Evolutionary conservation across 1,284 basidiomycete species (phyloP), one percentile per base, ranked within the genome.

Genomic region (Inonotus obliquus): DNA sequence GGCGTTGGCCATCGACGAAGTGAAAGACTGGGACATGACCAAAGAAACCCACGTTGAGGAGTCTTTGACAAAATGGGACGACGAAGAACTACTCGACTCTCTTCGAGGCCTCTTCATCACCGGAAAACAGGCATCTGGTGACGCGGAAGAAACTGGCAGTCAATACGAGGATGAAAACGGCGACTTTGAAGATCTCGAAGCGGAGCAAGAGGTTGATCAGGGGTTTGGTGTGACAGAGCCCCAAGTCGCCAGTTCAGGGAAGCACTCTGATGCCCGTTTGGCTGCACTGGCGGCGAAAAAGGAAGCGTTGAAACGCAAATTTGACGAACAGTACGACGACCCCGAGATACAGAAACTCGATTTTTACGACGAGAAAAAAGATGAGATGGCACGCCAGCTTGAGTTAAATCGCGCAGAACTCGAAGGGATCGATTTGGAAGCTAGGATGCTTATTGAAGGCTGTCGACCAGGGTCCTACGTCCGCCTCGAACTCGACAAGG

Each of bases 311-410:
- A 98, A 98, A 74, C 87, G 89, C 66, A 96, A 96, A 72, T 98
- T 98, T 72, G 93, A 99, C 76, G 92, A 95, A 70, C 91, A 97
- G 74, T 98, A 98, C 74, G 95, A 98, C 72, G 94, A 95, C 69
- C 91, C 92, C 1, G 90, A 91, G 63, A 79, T 80, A 17, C 77
- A 83, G 37, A 88, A 89, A 69, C 76, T 87, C 74, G 91, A 94
- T 70, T 96, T 96, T 71, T 97, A 96, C 76, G 86, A 90, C 57
- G 85, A 91, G 72, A 89, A 93, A 73, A 99, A 98, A 77, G 92
- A 92, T 32, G 93, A 95, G 70, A 91, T 98, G 70, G 84, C 92
- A 14, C 82, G 84, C 5, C 96, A 98, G 71, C 86, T 92, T 9
- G 83, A 87, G 59, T 78, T 96, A 54, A 98, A 98, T 72, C 83